Percentiles rank a stretch among this genome's conserved stretches.
phyloP scores from a whole-genome alignment of 2,329 filamentous ascomycete genomes.

The Dryadomyces quercus-mongolicae region DNA sequence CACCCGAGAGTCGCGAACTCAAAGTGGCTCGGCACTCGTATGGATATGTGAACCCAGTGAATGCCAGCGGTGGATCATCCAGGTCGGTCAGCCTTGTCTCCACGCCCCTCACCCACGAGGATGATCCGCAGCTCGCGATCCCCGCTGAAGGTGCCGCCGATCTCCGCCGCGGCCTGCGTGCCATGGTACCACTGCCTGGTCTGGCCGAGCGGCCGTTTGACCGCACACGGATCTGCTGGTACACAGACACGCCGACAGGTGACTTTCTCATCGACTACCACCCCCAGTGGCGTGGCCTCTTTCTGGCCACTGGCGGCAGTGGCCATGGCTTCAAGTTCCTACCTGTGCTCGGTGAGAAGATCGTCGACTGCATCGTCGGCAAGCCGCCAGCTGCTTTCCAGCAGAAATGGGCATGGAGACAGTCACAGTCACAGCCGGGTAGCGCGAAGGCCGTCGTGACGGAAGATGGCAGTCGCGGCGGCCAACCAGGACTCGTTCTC shows the following conservation, averaged over 20 bases:
- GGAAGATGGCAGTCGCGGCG: conserved; percentile 41
- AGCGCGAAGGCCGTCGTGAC: conserved; percentile 32
- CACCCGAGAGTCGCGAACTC: conserved; percentile 34
- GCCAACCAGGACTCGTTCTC: conserved; percentile 32
- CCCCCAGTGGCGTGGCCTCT: conserved; percentile 44
- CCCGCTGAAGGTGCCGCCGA: conserved; percentile 48
- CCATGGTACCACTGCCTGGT: conserved; percentile 44
- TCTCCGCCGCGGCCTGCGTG: conserved; percentile 46
- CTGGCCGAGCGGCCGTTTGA: conserved; percentile 48
- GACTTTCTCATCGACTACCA: conserved; percentile 64
- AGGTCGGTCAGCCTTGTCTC: conserved; percentile 20
- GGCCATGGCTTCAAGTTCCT: conserved; percentile 60
- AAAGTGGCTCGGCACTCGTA: conserved; percentile 60
- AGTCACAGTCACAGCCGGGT: conserved; percentile 16
- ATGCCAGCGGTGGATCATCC: conserved; percentile 13
- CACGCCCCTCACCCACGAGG: conserved; percentile 34
- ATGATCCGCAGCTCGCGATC: conserved; percentile 34
- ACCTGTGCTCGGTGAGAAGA: conserved; percentile 50
- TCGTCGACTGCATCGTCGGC: conserved; percentile 42
- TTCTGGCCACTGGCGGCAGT: conserved; percentile 50
- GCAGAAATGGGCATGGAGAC: conserved; percentile 53
- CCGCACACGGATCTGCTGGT: conserved; percentile 59
- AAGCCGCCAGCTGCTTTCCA: conserved; percentile 36
- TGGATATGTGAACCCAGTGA: conserved; percentile 49
- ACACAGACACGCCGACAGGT: conserved; percentile 58